Evolutionary conservation across 2,329 filamentous ascomycete genomes (phyloP).

Genomic region (Amesomyces nigricolor): DNA sequence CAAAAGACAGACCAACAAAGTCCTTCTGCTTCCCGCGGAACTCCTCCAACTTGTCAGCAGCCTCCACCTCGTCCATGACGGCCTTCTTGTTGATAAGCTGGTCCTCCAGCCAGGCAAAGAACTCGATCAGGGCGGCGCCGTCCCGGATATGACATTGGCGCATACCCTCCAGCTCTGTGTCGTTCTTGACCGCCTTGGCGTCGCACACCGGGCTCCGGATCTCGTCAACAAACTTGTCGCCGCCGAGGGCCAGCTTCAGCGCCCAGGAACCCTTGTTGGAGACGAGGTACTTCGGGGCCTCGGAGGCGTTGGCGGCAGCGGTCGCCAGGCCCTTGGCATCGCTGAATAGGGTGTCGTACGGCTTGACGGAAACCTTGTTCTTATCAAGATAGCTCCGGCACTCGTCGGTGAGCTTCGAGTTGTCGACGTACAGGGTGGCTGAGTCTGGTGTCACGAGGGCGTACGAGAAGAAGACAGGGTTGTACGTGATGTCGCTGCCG

Average conservation of each 20-base stretch:
- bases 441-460: slow-evolving; percentile 74
- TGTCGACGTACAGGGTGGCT: slow-evolving; percentile 79
- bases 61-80: slow-evolving; percentile 78
- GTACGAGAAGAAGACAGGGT: slow-evolving; percentile 98
- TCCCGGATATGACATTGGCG: slow-evolving; percentile 88
- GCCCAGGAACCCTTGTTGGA: slow-evolving; percentile 94
- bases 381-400: slow-evolving; percentile 64
- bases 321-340: slow-evolving; percentile 62
- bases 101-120: slow-evolving; percentile 94
- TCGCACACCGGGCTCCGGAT: slow-evolving; percentile 81
- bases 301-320: slow-evolving; percentile 30
- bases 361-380: slow-evolving; percentile 66
- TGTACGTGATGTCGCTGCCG: slow-evolving; percentile 93
- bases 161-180: slow-evolving; percentile 86
- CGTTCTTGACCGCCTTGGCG: slow-evolving; percentile 91
- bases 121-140: slow-evolving; percentile 83
- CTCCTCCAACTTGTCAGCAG: slow-evolving; percentile 83
- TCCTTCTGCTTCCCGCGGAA: slow-evolving; percentile 62
- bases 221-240: slow-evolving; percentile 79
- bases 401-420: slow-evolving; percentile 65
- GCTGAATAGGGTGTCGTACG: slow-evolving; percentile 75
- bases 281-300: slow-evolving; percentile 61
- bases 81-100: slow-evolving; percentile 70
- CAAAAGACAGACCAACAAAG: slow-evolving; percentile 87
- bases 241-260: slow-evolving; percentile 76